phyloP scores from a whole-genome alignment of 768 basidiomycete species.

The Podaxis rugospora region DNA sequence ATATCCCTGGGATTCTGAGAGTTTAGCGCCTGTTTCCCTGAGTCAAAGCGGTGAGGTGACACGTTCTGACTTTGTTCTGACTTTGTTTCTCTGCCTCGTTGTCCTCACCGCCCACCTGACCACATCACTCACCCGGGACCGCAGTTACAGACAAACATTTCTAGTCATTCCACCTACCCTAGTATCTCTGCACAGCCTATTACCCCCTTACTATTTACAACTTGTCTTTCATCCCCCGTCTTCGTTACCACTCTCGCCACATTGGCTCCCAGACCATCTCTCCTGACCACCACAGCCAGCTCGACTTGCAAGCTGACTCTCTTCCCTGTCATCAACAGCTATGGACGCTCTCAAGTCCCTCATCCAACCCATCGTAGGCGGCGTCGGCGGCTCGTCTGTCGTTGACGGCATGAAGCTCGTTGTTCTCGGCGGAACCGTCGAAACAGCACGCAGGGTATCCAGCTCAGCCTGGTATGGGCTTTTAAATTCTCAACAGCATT shows the following conservation, averaged over 20 bases:
- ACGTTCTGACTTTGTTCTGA: slow-evolving; percentile 1
- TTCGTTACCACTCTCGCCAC: neutral
- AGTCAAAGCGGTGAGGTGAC: slow-evolving; percentile 2
- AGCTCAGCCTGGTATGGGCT: slow-evolving; percentile 74
- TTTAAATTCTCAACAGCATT: slow-evolving; percentile 10
- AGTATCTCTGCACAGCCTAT: slow-evolving; percentile 2
- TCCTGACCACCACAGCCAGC: neutral
- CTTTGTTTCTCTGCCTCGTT: neutral
- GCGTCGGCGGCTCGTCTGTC: slow-evolving; percentile 70
- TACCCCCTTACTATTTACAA: neutral
- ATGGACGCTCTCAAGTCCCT: slow-evolving; percentile 85
- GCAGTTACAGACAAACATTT: neutral
- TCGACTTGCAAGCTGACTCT: slow-evolving; percentile 7
- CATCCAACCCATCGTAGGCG: slow-evolving; percentile 75
- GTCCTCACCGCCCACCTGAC: neutral
- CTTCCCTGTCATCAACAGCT: neutral
- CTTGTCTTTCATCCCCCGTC: neutral
- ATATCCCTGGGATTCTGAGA: neutral
- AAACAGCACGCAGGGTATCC: slow-evolving; percentile 77
- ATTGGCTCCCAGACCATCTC: neutral
- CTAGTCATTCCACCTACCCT: neutral
- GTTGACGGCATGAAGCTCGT: slow-evolving; percentile 90
- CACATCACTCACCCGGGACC: slow-evolving; percentile 7
- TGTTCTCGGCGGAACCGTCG: slow-evolving; percentile 83
- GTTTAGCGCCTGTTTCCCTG: slow-evolving; percentile 3